A percentile compares a stretch with the other conserved stretches of the same genome.
Evolutionary conservation across 495 filamentous ascomycete genomes (phyloP).

Genomic region (Penicillium odoratum): DNA sequence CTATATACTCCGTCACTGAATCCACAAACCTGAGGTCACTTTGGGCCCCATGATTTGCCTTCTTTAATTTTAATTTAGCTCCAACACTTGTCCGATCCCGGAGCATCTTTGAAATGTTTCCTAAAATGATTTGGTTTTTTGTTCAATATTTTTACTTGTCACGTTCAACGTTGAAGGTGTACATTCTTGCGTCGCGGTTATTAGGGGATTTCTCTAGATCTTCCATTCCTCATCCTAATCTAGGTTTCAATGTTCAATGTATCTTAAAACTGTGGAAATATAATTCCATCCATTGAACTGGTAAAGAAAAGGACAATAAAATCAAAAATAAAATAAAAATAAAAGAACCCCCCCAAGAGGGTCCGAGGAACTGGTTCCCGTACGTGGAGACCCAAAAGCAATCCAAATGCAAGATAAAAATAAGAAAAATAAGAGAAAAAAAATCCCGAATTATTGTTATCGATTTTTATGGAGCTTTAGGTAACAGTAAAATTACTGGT

Average conservation of each 20-base stretch:
- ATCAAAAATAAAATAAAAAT: background rate
- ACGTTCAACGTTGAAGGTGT: no score
- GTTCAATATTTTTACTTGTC: no score
- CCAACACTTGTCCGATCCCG: slow-evolving; percentile 29
- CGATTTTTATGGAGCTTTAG: slow-evolving; percentile 1
- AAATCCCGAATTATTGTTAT: slow-evolving; percentile 10
- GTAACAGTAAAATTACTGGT: slow-evolving; percentile 17
- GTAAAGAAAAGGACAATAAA: background rate
- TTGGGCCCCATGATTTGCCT: slow-evolving; percentile 25
- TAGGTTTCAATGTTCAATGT: background rate
- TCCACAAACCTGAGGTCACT: slow-evolving; percentile 21
- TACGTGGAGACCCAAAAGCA: slow-evolving; percentile 30
- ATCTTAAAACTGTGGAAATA: background rate
- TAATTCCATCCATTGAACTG: background rate
- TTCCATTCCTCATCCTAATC: slow-evolving; percentile 28
- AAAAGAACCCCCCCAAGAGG: slow-evolving; percentile 2
- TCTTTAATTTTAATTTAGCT: background rate
- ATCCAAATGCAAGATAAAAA: slow-evolving; percentile 22
- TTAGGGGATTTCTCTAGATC: slow-evolving; percentile 24
- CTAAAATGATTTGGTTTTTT: background rate
- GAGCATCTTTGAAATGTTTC: slow-evolving; percentile 1
- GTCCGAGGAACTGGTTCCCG: slow-evolving; percentile 45
- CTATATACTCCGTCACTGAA: slow-evolving; percentile 1
- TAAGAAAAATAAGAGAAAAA: slow-evolving; percentile 5
- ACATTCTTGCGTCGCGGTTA: slow-evolving; percentile 21